Evolutionary conservation across 169 alveolate genomes (phyloP).

Genomic region (Blepharisma undulans): DNA sequence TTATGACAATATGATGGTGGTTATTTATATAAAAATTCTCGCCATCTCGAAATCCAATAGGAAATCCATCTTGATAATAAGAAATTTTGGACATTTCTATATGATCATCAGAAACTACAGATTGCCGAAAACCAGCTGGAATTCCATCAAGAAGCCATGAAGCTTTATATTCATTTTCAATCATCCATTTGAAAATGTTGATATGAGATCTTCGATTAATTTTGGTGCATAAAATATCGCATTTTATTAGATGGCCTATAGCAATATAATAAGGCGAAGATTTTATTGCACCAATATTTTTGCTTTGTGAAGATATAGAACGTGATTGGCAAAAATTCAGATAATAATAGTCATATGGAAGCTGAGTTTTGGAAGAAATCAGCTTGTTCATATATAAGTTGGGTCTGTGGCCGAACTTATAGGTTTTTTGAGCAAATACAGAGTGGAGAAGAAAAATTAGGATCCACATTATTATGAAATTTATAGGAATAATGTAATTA

Average conservation of each 20-base stretch:
- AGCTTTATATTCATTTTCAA: constrained; percentile 33
- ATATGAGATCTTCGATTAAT: not conserved
- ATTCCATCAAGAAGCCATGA: constrained; percentile 36
- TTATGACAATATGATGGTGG: constrained; percentile 27
- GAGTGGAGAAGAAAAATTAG: not conserved
- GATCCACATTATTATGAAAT: not conserved
- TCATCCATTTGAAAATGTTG: constrained; percentile 18
- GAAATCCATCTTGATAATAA: constrained; percentile 31
- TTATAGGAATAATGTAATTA: too few relatives aligned
- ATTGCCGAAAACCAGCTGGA: constrained; percentile 15
- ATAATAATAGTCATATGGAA: constrained; percentile 37
- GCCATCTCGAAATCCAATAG: constrained; percentile 29
- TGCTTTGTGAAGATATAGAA: not conserved
- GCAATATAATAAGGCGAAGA: not conserved
- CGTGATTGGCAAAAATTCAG: constrained; percentile 29
- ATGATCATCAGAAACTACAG: not conserved
- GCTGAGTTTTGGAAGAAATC: constrained; percentile 14
- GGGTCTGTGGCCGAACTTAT: not conserved
- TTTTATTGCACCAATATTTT: constrained; percentile 33
- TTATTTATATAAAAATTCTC: not conserved
- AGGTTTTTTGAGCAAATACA: constrained; percentile 17
- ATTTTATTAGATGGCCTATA: not conserved
- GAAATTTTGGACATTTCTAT: not conserved
- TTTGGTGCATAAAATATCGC: not conserved
- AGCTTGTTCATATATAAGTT: constrained; percentile 33